Percentiles rank a stretch among this genome's conserved stretches.
Evolutionary conservation across 208 protist genomes (phyloP).

Genomic region (Porcisia hertigi): DNA sequence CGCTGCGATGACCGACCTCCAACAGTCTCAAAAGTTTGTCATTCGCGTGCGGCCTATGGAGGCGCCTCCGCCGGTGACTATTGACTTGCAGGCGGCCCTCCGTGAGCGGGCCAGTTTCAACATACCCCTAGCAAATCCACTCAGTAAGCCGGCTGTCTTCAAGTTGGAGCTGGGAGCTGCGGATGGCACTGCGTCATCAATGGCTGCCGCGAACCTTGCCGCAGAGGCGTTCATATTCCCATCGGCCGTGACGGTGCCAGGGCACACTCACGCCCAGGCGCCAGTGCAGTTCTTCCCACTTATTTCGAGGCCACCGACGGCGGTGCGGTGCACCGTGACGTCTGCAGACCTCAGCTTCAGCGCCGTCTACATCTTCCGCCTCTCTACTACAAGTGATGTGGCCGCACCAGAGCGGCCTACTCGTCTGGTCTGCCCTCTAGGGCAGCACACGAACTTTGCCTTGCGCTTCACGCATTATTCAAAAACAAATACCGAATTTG

Average conservation of each 20-base stretch:
- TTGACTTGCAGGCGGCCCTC: conserved; percentile 82
- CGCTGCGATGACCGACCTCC: conserved; percentile 45
- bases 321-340: conserved; percentile 66
- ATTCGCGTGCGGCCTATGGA: conserved; percentile 47
- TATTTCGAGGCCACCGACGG: conserved; percentile 56
- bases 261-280: conserved; percentile 60
- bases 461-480: conserved; percentile 78
- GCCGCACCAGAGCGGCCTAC: conserved; percentile 71
- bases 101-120: conserved; percentile 70
- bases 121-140: conserved; percentile 90
- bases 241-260: conserved; percentile 48
- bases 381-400: conserved; percentile 51
- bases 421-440: conserved; percentile 87
- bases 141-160: conserved; percentile 73
- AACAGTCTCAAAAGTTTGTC: conserved; percentile 86
- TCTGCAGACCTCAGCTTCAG: conserved; percentile 85
- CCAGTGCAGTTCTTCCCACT: conserved; percentile 92
- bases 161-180: conserved; percentile 55
- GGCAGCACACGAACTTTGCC: conserved; percentile 63
- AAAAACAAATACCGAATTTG: conserved; percentile 84
- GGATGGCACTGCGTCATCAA: conserved; percentile 28
- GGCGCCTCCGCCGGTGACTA: conserved; percentile 24
- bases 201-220: neutral
- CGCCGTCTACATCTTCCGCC: conserved; percentile 68
- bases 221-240: conserved; percentile 66